Evolutionary conservation across 2,329 filamentous ascomycete genomes (phyloP), one percentile per base, ranked within the genome.

Genomic region (Ambrosiella cleistominuta): DNA sequence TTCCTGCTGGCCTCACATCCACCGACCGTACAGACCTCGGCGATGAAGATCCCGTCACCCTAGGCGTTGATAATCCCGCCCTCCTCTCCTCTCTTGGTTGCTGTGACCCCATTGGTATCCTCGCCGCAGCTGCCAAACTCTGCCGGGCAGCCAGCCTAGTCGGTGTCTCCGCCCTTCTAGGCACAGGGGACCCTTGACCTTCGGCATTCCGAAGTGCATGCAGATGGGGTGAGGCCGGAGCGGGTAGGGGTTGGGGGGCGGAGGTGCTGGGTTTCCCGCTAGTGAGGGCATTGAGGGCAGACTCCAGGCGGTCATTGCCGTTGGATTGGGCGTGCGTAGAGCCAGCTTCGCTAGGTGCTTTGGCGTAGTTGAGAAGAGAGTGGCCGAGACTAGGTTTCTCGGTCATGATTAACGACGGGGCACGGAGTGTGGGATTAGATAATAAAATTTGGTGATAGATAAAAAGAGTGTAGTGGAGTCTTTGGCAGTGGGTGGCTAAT

Each of bases 11-110:
- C 4, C 56, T 56, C 15, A 44, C 52, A 17, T 60, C 59, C n/a
- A 60, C 59, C 13, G 59, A 60, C 9, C 56, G 50, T 13, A 60
- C 59, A 2, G 59, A 60, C 19, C 38, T 55, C 17, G 59, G 59
- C n/a, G 59, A 60, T n/a, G 38, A 44, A 27, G 36, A 8, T 9
- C 59, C 44, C 19, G 15, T 44, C 9, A 17, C 42, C 17, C 51
- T 44, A 15, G 59, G 59, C 17, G 59, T 60, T 9, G 51, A 19
- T 11, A 40, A 12, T 12, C 38, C 54, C 27, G 38, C 39, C 38
- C 19, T 40, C 7, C 58, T 54, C 39, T 39, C 19, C 2, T 53
- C 58, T 1, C 13, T 37, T n/a, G 37, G 36, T 37, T 44, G 35
- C 15, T 15, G 35, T 15, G 44, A 1, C 36, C 38, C 15, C 49